Base-by-base conservation (phyloP, 768 basidiomycete genomes). In the Boletus sp. region DNA sequence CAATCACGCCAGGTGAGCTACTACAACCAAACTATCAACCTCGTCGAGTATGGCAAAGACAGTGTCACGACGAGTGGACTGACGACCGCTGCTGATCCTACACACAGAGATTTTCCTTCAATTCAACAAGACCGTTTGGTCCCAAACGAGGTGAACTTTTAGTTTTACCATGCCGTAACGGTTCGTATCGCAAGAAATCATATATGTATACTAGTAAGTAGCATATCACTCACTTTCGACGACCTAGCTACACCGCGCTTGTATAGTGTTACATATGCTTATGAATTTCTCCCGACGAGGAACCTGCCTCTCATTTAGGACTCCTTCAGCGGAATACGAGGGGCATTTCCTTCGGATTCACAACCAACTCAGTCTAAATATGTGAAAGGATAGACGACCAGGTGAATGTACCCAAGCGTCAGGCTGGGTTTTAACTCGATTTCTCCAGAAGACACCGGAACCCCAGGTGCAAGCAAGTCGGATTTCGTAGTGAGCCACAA, bases 51-150 rank as follows among this genome's bases (percentile, higher is more conserved):
- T 61, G 77, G 75, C 6, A 59, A 63, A n/a, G 56, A 72, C 18
- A 73, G 79, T 3, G 83, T 84, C 15, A 71, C 85, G 30, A 59
- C 69, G 1, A 71, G 77, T 54, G 83, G 82, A 1, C 58, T 69
- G 33, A 70, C 41, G 2, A 63, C 87, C 24, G 72, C 68, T 14
- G 84, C 78, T 14, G 80, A 86, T 50, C 77, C 75, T 7, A 84
- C 79, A 85, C 58, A 85, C 86, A 3, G 87, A 87, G 67, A 85
- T 88, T 28, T 87, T 86, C 68, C 64, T 87, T 48, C 78, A 84
- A 58, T 88, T 87, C 63, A 75, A 80, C 0, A 64, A 78, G 52
- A 83, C 82, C 28, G 87, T 87, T 67, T 87, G 81, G 81, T 80
- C 78, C 54, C 69, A 75, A 28, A 80, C 79, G 0, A 81, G 75